Percentiles rank a stretch among this genome's conserved stretches.
phyloP scores from a whole-genome alignment of 2,329 filamentous ascomycete species.

The Pseudogymnoascus sp. region DNA sequence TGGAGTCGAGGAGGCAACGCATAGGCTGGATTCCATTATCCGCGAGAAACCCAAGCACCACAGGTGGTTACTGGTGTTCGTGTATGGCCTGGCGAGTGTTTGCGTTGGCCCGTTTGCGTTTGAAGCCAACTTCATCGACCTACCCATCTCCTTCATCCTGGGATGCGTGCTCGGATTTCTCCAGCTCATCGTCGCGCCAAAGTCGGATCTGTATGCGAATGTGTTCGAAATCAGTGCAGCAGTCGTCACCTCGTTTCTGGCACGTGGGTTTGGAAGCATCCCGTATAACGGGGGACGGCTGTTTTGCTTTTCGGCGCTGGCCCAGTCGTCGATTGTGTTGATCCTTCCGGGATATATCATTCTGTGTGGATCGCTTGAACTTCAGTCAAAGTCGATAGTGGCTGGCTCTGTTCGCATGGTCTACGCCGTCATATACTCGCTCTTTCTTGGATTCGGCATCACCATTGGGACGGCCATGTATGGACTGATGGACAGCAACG shows the following conservation, averaged over 20 bases:
- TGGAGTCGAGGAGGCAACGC: conserved; percentile 63
- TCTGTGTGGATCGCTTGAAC: conserved; percentile 49
- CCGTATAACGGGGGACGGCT: conserved; percentile 31
- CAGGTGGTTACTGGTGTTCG: conserved; percentile 49
- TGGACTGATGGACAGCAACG: conserved; percentile 43
- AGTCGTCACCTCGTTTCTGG: conserved; percentile 56
- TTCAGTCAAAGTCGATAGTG: conserved; percentile 50
- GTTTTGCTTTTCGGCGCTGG: conserved; percentile 61
- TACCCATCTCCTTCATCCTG: conserved; percentile 65
- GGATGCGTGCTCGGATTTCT: conserved; percentile 65
- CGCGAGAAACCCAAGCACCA: conserved; percentile 41
- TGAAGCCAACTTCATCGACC: conserved; percentile 61
- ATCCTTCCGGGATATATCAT: conserved; percentile 62
- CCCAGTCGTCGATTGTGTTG: conserved; percentile 59
- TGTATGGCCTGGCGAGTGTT: conserved; percentile 68
- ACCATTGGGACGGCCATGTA: conserved; percentile 51
- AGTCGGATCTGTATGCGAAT: conserved; percentile 61
- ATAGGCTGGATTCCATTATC: conserved; percentile 52
- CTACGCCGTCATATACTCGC: conserved; percentile 52
- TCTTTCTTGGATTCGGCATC: conserved; percentile 52
- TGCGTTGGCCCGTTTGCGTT: conserved; percentile 72
- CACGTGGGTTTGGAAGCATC: conserved; percentile 58
- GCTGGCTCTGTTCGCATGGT: conserved; percentile 54
- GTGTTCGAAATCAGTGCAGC: conserved; percentile 60
- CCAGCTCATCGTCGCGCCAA: conserved; percentile 63